Percentiles rank a stretch among this genome's conserved stretches.
phyloP scores from a whole-genome alignment of 2,329 filamentous ascomycete species.

The Lecanicillium sp. region DNA sequence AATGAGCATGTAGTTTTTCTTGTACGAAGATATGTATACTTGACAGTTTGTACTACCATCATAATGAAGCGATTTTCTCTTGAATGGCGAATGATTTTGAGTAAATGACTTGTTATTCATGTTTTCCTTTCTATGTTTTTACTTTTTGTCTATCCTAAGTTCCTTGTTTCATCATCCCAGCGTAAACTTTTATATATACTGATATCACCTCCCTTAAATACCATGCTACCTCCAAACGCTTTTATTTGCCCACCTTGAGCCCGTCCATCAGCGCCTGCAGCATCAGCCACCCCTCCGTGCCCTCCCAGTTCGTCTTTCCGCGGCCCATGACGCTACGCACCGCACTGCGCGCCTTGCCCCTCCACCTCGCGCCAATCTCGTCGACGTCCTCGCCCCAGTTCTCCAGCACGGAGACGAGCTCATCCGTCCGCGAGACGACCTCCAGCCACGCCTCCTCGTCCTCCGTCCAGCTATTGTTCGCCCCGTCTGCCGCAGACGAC shows the following conservation, averaged over 20 bases:
- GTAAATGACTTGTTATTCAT: too few species aligned
- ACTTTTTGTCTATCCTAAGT: background rate
- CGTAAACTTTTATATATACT: too few species aligned
- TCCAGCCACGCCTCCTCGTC: constrained; percentile 61
- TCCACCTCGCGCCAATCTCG: constrained; percentile 74
- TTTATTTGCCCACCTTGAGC: constrained; percentile 34
- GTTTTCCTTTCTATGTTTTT: constrained; percentile 5
- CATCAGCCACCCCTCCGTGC: constrained; percentile 58
- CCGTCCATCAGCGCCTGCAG: constrained; percentile 53
- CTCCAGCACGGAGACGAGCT: constrained; percentile 77
- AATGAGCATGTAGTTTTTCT: too few species aligned
- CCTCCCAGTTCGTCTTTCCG: constrained; percentile 79
- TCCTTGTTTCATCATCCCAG: background rate
- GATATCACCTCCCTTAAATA: too few species aligned
- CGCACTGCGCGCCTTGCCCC: constrained; percentile 79
- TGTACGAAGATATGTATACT: background rate
- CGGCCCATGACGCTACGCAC: constrained; percentile 77
- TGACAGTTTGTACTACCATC: background rate
- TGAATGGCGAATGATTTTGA: too few species aligned
- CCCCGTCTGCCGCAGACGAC: background rate
- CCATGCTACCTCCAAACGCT: too few species aligned
- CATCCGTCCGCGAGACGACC: constrained; percentile 72
- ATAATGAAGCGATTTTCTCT: background rate
- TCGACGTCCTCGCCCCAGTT: constrained; percentile 63
- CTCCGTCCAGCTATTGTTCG: constrained; percentile 38